phyloP scores from a whole-genome alignment of 768 basidiomycete genomes.

The Naematelia encephala region DNA sequence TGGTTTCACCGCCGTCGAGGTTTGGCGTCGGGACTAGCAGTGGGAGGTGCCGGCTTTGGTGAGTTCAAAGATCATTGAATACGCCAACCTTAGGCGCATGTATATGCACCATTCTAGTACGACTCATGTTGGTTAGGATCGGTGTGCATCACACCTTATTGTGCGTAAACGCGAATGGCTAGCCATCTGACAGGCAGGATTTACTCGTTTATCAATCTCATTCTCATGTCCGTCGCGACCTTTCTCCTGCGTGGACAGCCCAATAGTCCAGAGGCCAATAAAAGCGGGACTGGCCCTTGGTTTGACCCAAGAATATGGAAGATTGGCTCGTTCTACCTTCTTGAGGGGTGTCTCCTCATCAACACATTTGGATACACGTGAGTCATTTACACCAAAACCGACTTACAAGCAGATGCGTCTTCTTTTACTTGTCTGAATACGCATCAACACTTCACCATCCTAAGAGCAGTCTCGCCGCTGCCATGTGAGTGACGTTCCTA shows the following conservation, averaged over 20 bases:
- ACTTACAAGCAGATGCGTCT: no score
- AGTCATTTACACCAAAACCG: not conserved
- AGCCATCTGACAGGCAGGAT: slow-evolving; percentile 16
- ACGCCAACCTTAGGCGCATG: not conserved
- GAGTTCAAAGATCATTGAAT: not conserved
- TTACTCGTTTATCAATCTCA: slow-evolving; percentile 25
- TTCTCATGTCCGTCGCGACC: slow-evolving; percentile 14
- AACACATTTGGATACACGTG: not conserved
- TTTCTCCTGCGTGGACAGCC: slow-evolving; percentile 27
- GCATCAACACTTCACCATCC: not conserved
- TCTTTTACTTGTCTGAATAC: no score
- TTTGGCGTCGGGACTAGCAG: slow-evolving; percentile 38
- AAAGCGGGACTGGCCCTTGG: slow-evolving; percentile 26
- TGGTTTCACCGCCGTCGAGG: slow-evolving; percentile 44
- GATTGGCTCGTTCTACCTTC: slow-evolving; percentile 27
- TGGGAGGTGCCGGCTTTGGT: slow-evolving; percentile 40
- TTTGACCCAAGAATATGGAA: slow-evolving; percentile 20
- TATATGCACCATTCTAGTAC: not conserved
- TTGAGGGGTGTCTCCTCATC: slow-evolving; percentile 12
- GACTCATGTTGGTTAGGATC: not conserved
- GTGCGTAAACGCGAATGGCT: not conserved
- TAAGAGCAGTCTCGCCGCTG: not conserved
- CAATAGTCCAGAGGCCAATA: slow-evolving; percentile 27
- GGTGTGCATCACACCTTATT: not conserved
- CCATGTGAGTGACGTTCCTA: not conserved